Base-by-base conservation (phyloP, 208 protist species). In the Trypanosoma vivax region DNA sequence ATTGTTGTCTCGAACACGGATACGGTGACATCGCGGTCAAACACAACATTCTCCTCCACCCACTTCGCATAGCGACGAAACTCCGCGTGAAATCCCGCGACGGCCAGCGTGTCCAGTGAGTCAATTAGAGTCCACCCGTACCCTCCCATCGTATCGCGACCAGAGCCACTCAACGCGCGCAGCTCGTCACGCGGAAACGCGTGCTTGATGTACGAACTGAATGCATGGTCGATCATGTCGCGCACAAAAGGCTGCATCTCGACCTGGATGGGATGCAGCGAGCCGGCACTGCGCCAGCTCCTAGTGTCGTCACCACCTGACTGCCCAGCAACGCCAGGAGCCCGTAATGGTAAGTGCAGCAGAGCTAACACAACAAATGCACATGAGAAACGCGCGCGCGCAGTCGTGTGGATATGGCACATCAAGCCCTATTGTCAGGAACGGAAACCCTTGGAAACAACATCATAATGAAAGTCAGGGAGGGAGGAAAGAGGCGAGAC, bases 131-230 rank as follows among this genome's bases (percentile, higher is more conserved):
- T 95, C 35, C 90, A 66, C 1, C 57, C 65, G 51, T 78, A 83
- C 27, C 77, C 65, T 28, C 71, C 70, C 39, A 73, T 79, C n/a
- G 52, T 64, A 54, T 77, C 50, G 4, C 40, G 35, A 9, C 66
- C 73, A 13, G 14, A 60, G 45, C 80, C 91, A 29, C 53, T 72
- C 11, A 95, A 21, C 18, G 91, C 74, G 23, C 57, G 55, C 25
- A 96, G 56, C 49, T 95, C 86, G 55, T 97, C 92, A 18, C 76
- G 60, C n/a, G 92, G 92, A 55, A 95, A 97, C 6, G 80, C 88
- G 60, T 95, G 47, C 24, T 56, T 60, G 37, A 94, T 79, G 76
- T 97, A 97, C 11, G 52, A 71, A 41, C 79, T 37, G 31, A 88
- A 94, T 13, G 76, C 86, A 60, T 93, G 83, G 42, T 75, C 39